A percentile compares a stretch with the other conserved stretches of the same genome.
These are phyloP conservation scores for Leishmania tropica DNA, from an alignment of 208 protist genomes.

Conservation along the genomic window DNA sequence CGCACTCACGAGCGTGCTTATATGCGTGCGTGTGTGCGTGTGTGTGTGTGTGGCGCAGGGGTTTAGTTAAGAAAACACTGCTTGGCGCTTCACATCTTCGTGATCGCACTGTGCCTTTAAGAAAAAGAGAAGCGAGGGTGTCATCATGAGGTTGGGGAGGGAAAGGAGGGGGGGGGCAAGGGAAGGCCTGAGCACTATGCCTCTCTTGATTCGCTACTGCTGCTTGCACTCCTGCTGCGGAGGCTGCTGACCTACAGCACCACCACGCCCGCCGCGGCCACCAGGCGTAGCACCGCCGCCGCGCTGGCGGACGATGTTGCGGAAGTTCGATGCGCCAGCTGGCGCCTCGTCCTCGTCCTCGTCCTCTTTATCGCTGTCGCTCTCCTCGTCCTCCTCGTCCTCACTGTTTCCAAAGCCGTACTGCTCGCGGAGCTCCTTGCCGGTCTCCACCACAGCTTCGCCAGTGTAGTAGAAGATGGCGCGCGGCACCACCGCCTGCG, in stretches of 20 bases:
- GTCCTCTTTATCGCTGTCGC: constrained; percentile 34
- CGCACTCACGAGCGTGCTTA: neutral
- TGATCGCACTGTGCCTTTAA: neutral
- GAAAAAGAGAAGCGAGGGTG: neutral
- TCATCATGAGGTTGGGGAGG: neutral
- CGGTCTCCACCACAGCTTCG: constrained; percentile 72
- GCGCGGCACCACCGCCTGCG: constrained; percentile 76
- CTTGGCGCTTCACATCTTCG: neutral
- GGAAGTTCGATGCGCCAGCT: constrained; percentile 22
- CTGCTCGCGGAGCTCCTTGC: constrained; percentile 38
- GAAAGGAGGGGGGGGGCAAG: neutral
- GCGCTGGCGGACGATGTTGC: constrained; percentile 27
- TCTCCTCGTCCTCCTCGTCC: constrained; percentile 53
- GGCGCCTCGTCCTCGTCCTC: constrained; percentile 16
- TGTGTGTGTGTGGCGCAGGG: neutral
- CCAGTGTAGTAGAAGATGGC: constrained; percentile 93
- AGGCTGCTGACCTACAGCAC: constrained; percentile 8
- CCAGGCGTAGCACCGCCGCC: constrained; percentile 18
- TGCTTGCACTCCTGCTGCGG: constrained; percentile 75
- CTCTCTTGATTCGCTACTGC: constrained; percentile 45
- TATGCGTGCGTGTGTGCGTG: neutral
- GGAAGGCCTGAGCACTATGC: constrained; percentile 6
- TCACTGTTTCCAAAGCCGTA: constrained; percentile 40
- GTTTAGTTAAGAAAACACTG: neutral
- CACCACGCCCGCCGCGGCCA: constrained; percentile 12